A percentile compares a stretch with the other conserved stretches of the same genome.
These are phyloP conservation scores for Penicillium daleae DNA, from an alignment of 495 filamentous ascomycete species.

Conservation along the genomic window DNA sequence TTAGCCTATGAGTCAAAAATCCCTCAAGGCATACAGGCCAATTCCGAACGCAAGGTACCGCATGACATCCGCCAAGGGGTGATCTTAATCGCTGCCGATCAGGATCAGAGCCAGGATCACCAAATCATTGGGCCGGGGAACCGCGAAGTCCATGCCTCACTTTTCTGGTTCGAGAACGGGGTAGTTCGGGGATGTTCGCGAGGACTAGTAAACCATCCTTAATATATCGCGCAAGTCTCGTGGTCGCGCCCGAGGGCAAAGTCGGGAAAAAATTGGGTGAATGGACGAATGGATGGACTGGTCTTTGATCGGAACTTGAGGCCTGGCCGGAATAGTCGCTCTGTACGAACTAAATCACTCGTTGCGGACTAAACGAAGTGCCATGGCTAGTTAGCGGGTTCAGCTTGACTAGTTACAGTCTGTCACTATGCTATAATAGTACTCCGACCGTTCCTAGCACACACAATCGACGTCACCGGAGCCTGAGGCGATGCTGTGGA, in stretches of 20 bases:
- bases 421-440: background rate
- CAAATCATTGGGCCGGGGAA: conserved; percentile 7
- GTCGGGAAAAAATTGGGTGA: background rate
- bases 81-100: background rate
- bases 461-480: background rate
- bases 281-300: background rate
- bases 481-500: background rate
- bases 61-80: conserved; percentile 4
- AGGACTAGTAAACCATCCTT: background rate
- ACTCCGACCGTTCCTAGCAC: background rate
- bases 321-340: background rate
- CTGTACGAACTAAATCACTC: background rate
- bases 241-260: conserved; percentile 7
- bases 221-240: background rate
- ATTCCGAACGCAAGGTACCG: background rate
- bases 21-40: conserved; percentile 12
- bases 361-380: conserved; percentile 1
- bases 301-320: background rate
- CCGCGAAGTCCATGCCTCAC: conserved; percentile 5
- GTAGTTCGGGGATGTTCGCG: background rate
- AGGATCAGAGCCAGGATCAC: conserved; percentile 4
- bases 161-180: background rate
- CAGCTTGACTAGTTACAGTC: background rate
- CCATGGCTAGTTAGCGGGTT: background rate
- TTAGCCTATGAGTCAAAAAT: conserved; percentile 17